These are phyloP conservation scores for Lophium mytilinum DNA, from an alignment of 495 filamentous ascomycete species.

Conservation along the genomic window DNA sequence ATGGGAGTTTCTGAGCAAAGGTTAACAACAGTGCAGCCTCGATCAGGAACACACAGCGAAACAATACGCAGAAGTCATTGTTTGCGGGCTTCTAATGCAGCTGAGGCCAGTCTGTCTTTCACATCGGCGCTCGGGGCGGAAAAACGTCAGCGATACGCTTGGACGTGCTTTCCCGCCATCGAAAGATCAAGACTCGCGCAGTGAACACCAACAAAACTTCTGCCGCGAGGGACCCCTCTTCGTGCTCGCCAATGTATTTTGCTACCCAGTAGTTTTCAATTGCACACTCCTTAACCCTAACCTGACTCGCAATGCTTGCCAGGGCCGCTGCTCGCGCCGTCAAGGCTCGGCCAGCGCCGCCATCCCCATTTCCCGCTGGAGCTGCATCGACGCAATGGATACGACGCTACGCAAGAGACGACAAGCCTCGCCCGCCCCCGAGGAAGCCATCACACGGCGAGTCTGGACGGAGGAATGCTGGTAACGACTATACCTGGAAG, in stretches of 20 bases:
- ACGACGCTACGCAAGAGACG: constrained; percentile 43
- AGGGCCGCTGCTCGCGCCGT: constrained; percentile 23
- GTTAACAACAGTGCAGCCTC: neutral
- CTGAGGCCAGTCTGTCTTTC: too few relatives aligned
- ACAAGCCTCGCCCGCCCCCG: constrained; percentile 29
- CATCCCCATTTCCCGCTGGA: constrained; percentile 18
- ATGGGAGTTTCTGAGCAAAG: constrained; percentile 10
- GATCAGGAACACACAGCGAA: too few relatives aligned
- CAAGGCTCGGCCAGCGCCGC: constrained; percentile 8
- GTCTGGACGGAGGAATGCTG: constrained; percentile 7
- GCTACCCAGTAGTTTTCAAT: constrained; percentile 5
- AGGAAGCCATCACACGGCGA: constrained; percentile 39
- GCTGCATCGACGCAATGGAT: constrained; percentile 21
- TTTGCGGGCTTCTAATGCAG: too few relatives aligned
- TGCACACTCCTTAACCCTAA: neutral
- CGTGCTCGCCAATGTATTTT: neutral
- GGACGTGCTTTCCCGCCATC: neutral
- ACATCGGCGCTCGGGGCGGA: neutral
- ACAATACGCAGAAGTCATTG: too few relatives aligned
- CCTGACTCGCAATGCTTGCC: constrained; percentile 15
- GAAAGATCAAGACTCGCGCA: neutral
- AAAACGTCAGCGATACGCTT: neutral
- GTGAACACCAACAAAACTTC: neutral
- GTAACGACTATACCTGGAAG: constrained; percentile 15
- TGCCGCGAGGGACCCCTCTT: neutral